Evolutionary conservation across 129 eudicot species (phyloP), one percentile per base, ranked within the genome.

Genomic region (Escallonia rubra): DNA sequence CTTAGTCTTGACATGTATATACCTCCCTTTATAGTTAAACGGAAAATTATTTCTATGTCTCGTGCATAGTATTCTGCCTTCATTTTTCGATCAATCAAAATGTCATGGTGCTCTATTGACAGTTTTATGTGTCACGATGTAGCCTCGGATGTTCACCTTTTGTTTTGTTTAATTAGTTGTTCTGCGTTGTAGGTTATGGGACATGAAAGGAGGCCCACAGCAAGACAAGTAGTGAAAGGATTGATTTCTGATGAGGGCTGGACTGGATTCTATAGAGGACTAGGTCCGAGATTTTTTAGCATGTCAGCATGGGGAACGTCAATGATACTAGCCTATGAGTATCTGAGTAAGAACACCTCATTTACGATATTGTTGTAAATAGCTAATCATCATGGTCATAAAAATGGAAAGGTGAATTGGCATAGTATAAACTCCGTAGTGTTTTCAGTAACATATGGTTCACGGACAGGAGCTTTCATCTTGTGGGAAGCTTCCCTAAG

Each of bases 271-370:
- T 94, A 94, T 60, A 80, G 86, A 87, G 99, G 99, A 47, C 78
- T 94, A 16, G 97, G 99, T 66, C 99, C 99, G n/a, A 89, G 99
- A 72, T 87, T 94, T 77, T 84, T 94, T 74, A 94, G 99, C 87
- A 90, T 87, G 97, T 94, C 99, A 10, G 99, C 99, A 9, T 94
- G 99, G 99, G 99, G 99, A 75, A 94, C 99, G 39, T 89, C 99
- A 66, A 94, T 94, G 99, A 94, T 94, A 57, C 85, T 94, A 10
- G 92, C 97, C 63, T 90, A 94, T 15, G 99, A 90, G 81, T 94
- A 89, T 78, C 75, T 94, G 68, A 93, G 99, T 93, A 93, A 0
- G 81, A 15, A 77, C 57, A 43, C 77, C 67, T 57, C 59, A 11
- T 50, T 57, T 8, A 15, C 48, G 43, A 5, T 42, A n/a, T 64